phyloP scores from a whole-genome alignment of 2,329 filamentous ascomycete species.

The Phialophora expanda region DNA sequence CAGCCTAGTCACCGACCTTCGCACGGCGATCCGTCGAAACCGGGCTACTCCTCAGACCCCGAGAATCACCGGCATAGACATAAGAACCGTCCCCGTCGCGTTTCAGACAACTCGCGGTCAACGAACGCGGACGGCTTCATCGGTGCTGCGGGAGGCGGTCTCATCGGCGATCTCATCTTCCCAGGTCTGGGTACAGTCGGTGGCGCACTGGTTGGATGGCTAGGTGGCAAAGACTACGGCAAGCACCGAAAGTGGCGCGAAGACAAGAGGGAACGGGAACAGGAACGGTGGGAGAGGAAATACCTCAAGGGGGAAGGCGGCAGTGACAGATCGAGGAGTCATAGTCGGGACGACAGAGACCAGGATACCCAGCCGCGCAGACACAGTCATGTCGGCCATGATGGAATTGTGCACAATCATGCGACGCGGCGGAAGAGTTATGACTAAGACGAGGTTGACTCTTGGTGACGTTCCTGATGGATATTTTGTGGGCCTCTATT shows the following conservation, averaged over 20 bases:
- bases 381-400: constrained; percentile 26
- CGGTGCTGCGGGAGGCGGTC: constrained; percentile 39
- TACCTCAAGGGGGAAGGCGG: constrained; percentile 17
- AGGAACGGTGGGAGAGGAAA: constrained; percentile 37
- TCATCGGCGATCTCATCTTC: constrained; percentile 40
- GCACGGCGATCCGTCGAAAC: constrained; percentile 11
- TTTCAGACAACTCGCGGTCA: constrained; percentile 35
- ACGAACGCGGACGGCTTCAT: constrained; percentile 37
- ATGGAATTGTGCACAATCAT: constrained; percentile 16
- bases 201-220: constrained; percentile 38
- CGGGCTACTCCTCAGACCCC: constrained; percentile 39
- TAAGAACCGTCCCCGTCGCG: constrained; percentile 27
- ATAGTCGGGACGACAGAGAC: constrained; percentile 29
- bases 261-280: constrained; percentile 35
- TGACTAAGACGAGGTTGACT: constrained; percentile 11
- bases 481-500: background rate
- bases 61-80: constrained; percentile 37
- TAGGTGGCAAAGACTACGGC: constrained; percentile 40
- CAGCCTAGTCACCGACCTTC: constrained; percentile 18
- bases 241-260: constrained; percentile 39
- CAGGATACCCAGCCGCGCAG: constrained; percentile 14
- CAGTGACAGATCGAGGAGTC: constrained; percentile 29
- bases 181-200: constrained; percentile 40
- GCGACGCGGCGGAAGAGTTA: constrained; percentile 19
- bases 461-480: background rate